Evolutionary conservation across 176 grass and related monocot species (phyloP).

Genomic region (Hyparrhenia diplandra): DNA sequence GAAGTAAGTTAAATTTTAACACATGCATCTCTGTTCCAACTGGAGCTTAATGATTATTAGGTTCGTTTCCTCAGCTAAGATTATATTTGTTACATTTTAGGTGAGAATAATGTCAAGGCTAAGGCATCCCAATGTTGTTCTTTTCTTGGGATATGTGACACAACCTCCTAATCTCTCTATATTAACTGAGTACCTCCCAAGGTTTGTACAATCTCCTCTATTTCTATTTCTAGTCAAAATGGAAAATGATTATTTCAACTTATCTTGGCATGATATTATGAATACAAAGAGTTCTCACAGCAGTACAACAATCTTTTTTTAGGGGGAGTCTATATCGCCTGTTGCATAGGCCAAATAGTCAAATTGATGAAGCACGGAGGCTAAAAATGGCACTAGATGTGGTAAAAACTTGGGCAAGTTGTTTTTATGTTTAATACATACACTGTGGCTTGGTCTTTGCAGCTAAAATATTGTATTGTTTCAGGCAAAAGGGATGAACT

Average conservation of each 20-base stretch:
- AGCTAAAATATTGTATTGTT: conserved; percentile 27
- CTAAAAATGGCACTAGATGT: conserved; percentile 99
- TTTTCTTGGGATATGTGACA: conserved; percentile 97
- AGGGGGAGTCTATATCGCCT: conserved; percentile 97
- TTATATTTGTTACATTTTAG: conserved; percentile 43
- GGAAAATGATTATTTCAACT: neutral
- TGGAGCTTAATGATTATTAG: conserved; percentile 8
- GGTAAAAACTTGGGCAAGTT: conserved; percentile 59
- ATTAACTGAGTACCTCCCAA: conserved; percentile 92
- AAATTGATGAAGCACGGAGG: conserved; percentile 71
- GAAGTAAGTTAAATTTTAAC: conserved; percentile 86
- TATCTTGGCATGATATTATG: conserved; percentile 7
- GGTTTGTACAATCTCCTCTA: conserved; percentile 50
- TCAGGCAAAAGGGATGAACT: conserved; percentile 99
- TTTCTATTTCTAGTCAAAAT: conserved; percentile 20
- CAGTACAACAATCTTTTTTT: conserved; percentile 13
- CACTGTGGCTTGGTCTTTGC: conserved; percentile 12
- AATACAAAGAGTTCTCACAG: neutral
- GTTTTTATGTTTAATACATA: conserved; percentile 8
- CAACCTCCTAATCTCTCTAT: conserved; percentile 98
- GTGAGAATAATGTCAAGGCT: conserved; percentile 94
- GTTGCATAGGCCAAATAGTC: conserved; percentile 81
- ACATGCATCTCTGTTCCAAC: neutral
- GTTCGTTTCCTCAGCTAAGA: conserved; percentile 21
- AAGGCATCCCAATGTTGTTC: conserved; percentile 97